Evolutionary conservation across 2,329 filamentous ascomycete genomes (phyloP).

Genomic region (Escovopsis sp.): DNA sequence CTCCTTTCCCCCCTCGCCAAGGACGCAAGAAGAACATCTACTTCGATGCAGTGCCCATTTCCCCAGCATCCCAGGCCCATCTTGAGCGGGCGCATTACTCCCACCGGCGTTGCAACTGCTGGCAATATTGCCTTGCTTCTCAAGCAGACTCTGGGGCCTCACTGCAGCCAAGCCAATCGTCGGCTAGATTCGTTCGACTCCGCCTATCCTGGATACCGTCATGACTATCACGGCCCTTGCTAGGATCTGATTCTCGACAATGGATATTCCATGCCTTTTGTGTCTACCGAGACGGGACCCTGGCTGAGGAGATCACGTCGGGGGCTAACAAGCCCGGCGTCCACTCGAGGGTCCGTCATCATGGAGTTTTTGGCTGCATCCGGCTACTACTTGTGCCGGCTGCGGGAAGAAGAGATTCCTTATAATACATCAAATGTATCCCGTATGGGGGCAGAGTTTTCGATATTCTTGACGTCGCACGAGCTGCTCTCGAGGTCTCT

Average conservation of each 20-base stretch:
- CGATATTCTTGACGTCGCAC: not conserved
- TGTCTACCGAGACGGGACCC: not conserved
- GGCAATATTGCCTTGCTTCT: constrained; percentile 13
- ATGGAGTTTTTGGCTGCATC: not conserved
- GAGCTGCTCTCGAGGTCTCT: no score
- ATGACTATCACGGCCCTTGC: not conserved
- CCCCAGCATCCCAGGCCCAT: no score
- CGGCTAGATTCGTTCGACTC: no score
- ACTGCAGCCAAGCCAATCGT: not conserved
- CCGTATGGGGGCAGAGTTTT: no score
- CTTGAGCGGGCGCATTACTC: no score
- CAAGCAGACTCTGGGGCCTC: constrained; percentile 12
- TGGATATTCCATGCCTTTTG: not conserved
- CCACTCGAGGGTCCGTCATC: not conserved
- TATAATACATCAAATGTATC: no score
- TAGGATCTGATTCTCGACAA: not conserved
- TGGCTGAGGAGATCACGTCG: not conserved
- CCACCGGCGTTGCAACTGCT: constrained; percentile 5
- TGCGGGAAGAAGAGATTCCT: not conserved
- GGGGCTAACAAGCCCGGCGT: not conserved
- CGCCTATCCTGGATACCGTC: not conserved
- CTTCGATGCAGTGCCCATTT: no score
- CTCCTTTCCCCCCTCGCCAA: no score
- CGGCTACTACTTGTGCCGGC: not conserved
- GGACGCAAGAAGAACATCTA: no score